Evolutionary conservation across 345 rosid genomes (phyloP).

Genomic region (Balakata baccata): DNA sequence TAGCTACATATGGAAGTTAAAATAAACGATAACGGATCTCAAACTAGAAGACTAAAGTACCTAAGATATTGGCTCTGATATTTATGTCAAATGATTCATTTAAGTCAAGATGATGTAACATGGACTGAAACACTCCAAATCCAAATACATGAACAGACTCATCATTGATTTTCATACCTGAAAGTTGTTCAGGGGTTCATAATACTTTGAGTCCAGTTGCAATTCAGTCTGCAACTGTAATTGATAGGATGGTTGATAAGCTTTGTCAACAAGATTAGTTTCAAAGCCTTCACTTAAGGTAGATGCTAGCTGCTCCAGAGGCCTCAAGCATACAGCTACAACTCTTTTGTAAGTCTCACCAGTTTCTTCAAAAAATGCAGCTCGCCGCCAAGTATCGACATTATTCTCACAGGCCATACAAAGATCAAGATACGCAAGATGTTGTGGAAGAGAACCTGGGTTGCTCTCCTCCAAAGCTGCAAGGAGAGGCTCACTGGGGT

Average conservation of each 20-base stretch:
- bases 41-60: not conserved
- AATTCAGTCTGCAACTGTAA: constrained; percentile 40
- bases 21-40: not conserved
- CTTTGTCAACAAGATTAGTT: constrained; percentile 43
- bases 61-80: not conserved
- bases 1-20: not conserved
- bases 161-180: constrained; percentile 47
- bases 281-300: constrained; percentile 58
- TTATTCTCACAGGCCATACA: constrained; percentile 89
- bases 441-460: constrained; percentile 67
- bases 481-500: constrained; percentile 91
- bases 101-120: not conserved
- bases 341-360: constrained; percentile 88
- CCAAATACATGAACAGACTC: not conserved
- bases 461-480: constrained; percentile 72
- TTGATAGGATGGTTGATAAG: constrained; percentile 34
- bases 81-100: not conserved
- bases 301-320: constrained; percentile 72
- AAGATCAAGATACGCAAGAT: constrained; percentile 91
- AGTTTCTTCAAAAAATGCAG: constrained; percentile 94
- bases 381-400: constrained; percentile 91
- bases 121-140: not conserved
- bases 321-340: constrained; percentile 65
- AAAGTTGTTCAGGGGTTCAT: constrained; percentile 55
- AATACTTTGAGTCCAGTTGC: constrained; percentile 45